A percentile compares a stretch with the other conserved stretches of the same genome.
phyloP scores from a whole-genome alignment of 1,284 basidiomycete genomes.

The Golubevia pallescens region DNA sequence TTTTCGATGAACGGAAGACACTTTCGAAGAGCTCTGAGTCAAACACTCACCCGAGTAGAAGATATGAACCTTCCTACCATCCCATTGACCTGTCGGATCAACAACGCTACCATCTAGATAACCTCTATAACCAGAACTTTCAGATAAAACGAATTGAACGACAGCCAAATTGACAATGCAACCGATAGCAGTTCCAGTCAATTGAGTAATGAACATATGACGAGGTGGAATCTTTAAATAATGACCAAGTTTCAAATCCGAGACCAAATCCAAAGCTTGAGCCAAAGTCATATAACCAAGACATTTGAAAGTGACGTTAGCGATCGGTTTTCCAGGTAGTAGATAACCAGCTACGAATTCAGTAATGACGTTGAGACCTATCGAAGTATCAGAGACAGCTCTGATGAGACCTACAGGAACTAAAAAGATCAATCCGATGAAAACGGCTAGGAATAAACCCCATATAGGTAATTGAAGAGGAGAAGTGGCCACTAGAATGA shows the following conservation, averaged over 20 bases:
- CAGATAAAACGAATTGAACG: slow-evolving; percentile 64
- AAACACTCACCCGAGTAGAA: slow-evolving; percentile 41
- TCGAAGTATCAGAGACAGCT: slow-evolving; percentile 67
- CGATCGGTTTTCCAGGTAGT: slow-evolving; percentile 68
- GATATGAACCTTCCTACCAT: slow-evolving; percentile 58
- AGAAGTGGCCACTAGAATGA: slow-evolving; percentile 66
- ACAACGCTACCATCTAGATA: slow-evolving; percentile 65
- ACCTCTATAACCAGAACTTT: slow-evolving; percentile 42
- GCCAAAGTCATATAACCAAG: slow-evolving; percentile 67
- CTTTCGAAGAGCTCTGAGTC: slow-evolving; percentile 2
- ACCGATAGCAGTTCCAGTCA: slow-evolving; percentile 67
- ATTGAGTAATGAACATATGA: slow-evolving; percentile 68
- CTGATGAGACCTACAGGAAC: slow-evolving; percentile 67
- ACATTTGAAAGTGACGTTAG: slow-evolving; percentile 64
- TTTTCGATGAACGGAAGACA: slow-evolving; percentile 24
- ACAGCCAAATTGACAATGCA: slow-evolving; percentile 66
- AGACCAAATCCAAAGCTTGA: slow-evolving; percentile 65
- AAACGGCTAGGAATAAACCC: slow-evolving; percentile 67
- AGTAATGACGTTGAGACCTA: slow-evolving; percentile 67
- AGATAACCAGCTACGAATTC: slow-evolving; percentile 68
- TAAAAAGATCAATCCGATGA: slow-evolving; percentile 66
- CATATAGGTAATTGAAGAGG: slow-evolving; percentile 68
- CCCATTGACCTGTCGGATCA: slow-evolving; percentile 67
- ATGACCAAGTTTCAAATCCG: slow-evolving; percentile 67
- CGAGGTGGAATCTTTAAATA: slow-evolving; percentile 62